Base-by-base conservation (phyloP, 2,329 filamentous ascomycete species). In the Colletotrichum abscissum region DNA sequence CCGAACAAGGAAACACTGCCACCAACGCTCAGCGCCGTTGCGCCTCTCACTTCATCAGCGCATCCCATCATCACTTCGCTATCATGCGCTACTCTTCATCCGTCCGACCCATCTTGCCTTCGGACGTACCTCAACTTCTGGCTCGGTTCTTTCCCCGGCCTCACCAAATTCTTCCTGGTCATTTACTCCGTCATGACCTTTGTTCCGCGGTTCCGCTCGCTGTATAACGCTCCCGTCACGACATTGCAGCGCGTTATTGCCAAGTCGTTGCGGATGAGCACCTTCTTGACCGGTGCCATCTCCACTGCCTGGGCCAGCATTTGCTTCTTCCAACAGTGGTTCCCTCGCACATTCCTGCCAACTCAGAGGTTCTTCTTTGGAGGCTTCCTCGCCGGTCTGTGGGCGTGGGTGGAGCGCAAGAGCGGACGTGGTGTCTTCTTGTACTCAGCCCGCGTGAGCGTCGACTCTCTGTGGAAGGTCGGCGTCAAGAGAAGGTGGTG, bases 401-500 rank as follows among this genome's bases (percentile, higher is more conserved):
- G 95, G 92, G 94, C 94, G 0, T 94, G 94, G 81, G 84, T 98
- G 2, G 93, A 95, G 79, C 87, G 92, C 57, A 86, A 86, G 63
- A 85, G 88, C 73, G 90, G 92, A 55, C 85, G 93, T 19, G 87
- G 88, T 1, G 89, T 94, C 67, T 97, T 97, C 82, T 78, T 98
- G 74, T 97, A 97, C 82, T 92, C 91, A 75, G 91, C 93, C 35
- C 89, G 95, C 2, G 85, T 92, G n/a, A 95, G 93, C 73, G 86
- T 98, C 35, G 94, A 97, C 80, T 94, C 91, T 49, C 82, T 95
- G 58, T 98, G 95, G 94, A 97, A 97, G 86, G 94, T 97, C 0
- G 95, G 95, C n/a, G 90, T 93, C 68, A 98, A 98, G 90, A 87
- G 92, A 42, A 90, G 94, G 1, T 95, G 95, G 91, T 98, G 96